A percentile compares a stretch with the other conserved stretches of the same genome.
Conservation (phyloP, 208 protist species). For the Crithidia bombi region DNA sequence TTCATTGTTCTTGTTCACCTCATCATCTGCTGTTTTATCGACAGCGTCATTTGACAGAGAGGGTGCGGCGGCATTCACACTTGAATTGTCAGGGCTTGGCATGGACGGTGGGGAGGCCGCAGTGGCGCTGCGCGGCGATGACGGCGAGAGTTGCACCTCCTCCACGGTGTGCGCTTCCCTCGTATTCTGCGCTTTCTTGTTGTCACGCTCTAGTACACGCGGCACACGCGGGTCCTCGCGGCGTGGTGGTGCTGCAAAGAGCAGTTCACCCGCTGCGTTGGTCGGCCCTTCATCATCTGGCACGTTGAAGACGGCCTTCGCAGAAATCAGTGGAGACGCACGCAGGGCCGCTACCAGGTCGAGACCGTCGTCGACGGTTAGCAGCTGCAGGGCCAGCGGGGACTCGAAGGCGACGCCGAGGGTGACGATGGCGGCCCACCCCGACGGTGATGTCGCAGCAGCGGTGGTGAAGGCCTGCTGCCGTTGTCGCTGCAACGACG, state of each 20-base stretch:
- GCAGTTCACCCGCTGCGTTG: constrained; percentile 8
- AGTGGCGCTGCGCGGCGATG: constrained; percentile 13
- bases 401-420: constrained; percentile 34
- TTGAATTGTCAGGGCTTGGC: background rate
- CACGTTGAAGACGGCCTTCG: constrained; percentile 20
- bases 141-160: constrained; percentile 22
- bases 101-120: background rate
- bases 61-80: background rate
- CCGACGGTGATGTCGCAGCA: background rate
- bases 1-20: background rate
- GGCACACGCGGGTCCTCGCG: constrained; percentile 12
- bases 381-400: constrained; percentile 38
- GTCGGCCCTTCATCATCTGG: constrained; percentile 13
- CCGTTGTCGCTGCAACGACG: background rate
- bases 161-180: background rate
- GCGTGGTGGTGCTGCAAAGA: constrained; percentile 11
- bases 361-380: constrained; percentile 19
- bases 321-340: constrained; percentile 3
- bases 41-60: background rate
- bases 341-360: constrained; percentile 32
- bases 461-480: background rate
- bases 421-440: constrained; percentile 26
- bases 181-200: background rate
- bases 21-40: background rate
- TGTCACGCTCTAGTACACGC: constrained; percentile 17